Percentiles rank a stretch among this genome's conserved stretches.
phyloP scores from a whole-genome alignment of 148 eudicot species.

The Persicaria maculosa region DNA sequence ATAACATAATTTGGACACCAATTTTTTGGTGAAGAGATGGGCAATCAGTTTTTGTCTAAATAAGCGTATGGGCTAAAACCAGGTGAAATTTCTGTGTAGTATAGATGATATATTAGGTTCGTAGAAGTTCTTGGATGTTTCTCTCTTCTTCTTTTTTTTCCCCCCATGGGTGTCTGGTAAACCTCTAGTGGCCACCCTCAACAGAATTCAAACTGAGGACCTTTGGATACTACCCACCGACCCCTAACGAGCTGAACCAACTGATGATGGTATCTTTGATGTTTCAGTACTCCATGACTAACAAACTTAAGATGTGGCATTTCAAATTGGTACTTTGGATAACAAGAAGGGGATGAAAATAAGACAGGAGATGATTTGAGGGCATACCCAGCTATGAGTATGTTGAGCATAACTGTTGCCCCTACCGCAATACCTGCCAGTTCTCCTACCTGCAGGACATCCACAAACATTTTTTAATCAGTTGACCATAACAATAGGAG shows the following conservation, averaged over 20 bases:
- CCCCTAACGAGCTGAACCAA: too few relatives aligned
- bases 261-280: too few relatives aligned
- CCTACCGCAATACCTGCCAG: conserved; percentile 94
- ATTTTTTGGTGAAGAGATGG: not conserved
- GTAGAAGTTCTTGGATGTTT: not conserved
- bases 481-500: not conserved
- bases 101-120: not conserved
- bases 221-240: too few relatives aligned
- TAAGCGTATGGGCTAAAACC: not conserved
- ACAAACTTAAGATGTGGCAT: not conserved
- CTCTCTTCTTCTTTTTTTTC: too few relatives aligned
- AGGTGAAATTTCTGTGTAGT: not conserved
- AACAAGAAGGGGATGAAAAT: not conserved
- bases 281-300: too few relatives aligned
- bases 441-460: conserved; percentile 69
- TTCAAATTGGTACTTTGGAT: not conserved
- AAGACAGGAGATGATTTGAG: conserved; percentile 2
- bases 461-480: not conserved
- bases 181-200: too few relatives aligned
- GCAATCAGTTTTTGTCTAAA: not conserved
- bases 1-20: not conserved
- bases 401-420: conserved; percentile 97
- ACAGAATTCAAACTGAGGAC: too few relatives aligned
- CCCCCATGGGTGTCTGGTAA: too few relatives aligned
- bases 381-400: conserved; percentile 82